Evolutionary conservation across 2,329 filamentous ascomycete genomes (phyloP).

Genomic region (Ophiostoma ulmi): DNA sequence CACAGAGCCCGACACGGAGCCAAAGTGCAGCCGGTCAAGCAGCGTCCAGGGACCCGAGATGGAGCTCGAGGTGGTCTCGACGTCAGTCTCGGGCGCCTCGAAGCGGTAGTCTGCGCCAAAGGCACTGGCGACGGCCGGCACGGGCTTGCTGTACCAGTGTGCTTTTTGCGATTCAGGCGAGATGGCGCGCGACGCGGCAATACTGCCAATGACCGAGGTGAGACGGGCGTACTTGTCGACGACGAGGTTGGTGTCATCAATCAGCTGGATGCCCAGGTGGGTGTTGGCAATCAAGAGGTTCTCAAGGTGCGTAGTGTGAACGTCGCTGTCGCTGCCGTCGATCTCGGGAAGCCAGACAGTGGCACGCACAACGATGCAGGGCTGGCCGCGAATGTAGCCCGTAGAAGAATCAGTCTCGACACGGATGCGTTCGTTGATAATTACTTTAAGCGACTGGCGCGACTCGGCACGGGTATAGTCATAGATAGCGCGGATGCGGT

Average conservation of each 20-base stretch:
- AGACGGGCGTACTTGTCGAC: conserved; percentile 34
- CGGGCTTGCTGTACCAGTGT: not conserved
- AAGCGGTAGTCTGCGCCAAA: conserved; percentile 37
- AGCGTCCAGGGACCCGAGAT: conserved; percentile 49
- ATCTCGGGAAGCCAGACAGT: conserved; percentile 45
- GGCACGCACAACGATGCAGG: conserved; percentile 46
- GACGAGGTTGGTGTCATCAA: conserved; percentile 39
- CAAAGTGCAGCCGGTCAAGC: conserved; percentile 44
- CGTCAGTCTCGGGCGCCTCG: conserved; percentile 40
- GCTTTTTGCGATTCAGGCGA: not conserved
- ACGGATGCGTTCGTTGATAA: conserved; percentile 20
- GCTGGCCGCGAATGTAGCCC: conserved; percentile 29
- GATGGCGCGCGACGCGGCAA: conserved; percentile 35
- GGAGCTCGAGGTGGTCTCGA: conserved; percentile 41
- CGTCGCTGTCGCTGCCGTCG: not conserved
- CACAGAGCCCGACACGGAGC: conserved; percentile 30
- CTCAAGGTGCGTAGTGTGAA: conserved; percentile 33
- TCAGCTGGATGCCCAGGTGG: conserved; percentile 40
- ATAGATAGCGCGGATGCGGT: conserved; percentile 34
- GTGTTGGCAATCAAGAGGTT: conserved; percentile 36
- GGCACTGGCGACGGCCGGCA: not conserved
- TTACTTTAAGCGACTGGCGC: conserved; percentile 31
- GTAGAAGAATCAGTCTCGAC: not conserved
- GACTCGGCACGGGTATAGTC: conserved; percentile 34
- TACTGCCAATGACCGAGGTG: conserved; percentile 37